These are phyloP conservation scores for Eremochloa ophiuroides DNA, from an alignment of 176 grass and related monocot genomes.

Conservation along the genomic window DNA sequence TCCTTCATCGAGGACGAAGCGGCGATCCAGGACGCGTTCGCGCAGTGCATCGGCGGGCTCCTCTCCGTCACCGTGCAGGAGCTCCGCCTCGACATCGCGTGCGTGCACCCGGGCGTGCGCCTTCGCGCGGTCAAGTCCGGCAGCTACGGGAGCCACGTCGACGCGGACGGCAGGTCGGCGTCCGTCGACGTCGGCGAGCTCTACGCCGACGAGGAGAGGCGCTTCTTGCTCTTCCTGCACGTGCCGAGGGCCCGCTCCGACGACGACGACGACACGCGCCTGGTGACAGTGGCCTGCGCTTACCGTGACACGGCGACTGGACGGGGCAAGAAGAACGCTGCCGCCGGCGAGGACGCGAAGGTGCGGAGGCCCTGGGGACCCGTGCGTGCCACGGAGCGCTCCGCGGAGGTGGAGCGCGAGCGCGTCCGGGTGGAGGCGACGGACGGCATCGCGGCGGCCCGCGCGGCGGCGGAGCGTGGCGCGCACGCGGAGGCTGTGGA, in stretches of 20 bases:
- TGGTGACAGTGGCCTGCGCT: slow-evolving; percentile 47
- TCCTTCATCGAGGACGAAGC: slow-evolving; percentile 72
- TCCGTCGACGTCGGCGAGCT: slow-evolving; percentile 67
- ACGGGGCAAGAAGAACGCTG: slow-evolving; percentile 18
- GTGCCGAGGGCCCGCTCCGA: slow-evolving; percentile 26
- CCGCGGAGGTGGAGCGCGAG: slow-evolving; percentile 62
- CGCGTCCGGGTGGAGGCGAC: slow-evolving; percentile 27
- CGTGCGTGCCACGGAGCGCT: background rate
- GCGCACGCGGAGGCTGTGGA: slow-evolving; percentile 33
- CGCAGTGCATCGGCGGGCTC: slow-evolving; percentile 69
- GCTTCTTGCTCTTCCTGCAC: slow-evolving; percentile 58
- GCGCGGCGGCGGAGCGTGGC: slow-evolving; percentile 47
- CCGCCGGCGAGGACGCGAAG: slow-evolving; percentile 38
- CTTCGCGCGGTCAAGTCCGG: slow-evolving; percentile 51
- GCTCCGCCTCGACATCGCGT: slow-evolving; percentile 41
- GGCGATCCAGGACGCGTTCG: slow-evolving; percentile 62
- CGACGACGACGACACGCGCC: slow-evolving; percentile 14
- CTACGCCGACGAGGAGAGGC: slow-evolving; percentile 90
- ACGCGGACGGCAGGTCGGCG: slow-evolving; percentile 28
- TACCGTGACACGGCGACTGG: slow-evolving; percentile 64
- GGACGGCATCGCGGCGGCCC: slow-evolving; percentile 32
- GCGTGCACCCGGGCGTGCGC: slow-evolving; percentile 40
- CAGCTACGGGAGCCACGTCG: slow-evolving; percentile 45
- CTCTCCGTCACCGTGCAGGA: slow-evolving; percentile 58
- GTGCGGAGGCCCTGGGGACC: slow-evolving; percentile 26